These are phyloP conservation scores for Garcia nutans DNA, from an alignment of 345 rosid species.

Conservation along the genomic window DNA sequence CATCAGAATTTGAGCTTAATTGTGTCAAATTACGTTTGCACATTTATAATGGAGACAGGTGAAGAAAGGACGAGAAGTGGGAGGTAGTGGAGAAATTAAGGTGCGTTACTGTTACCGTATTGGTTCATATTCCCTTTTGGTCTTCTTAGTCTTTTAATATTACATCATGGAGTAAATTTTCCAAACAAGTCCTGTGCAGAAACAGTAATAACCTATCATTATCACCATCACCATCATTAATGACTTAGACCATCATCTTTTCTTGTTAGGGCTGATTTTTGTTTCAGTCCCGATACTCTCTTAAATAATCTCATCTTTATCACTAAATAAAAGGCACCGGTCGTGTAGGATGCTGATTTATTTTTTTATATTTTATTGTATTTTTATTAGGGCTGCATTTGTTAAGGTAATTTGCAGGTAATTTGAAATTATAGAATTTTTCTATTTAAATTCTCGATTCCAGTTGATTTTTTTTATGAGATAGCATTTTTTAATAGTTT, in stretches of 20 bases:
- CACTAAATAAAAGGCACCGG: no score
- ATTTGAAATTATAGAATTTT: no score
- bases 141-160: neutral
- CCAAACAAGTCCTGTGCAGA: neutral
- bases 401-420: no score
- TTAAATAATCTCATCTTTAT: no score
- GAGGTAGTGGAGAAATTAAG: neutral
- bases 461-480: no score
- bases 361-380: no score
- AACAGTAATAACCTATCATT: neutral
- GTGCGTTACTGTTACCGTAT: neutral
- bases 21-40: neutral
- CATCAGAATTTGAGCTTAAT: neutral
- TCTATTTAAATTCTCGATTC: no score
- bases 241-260: neutral
- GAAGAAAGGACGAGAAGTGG: neutral
- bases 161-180: neutral
- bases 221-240: neutral
- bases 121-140: neutral
- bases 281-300: neutral
- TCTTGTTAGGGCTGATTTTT: neutral
- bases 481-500: no score
- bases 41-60: neutral
- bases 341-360: no score
- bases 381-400: no score